Base-by-base conservation (phyloP, 192 early-diverging fungal genomes). In the Gaertneriomyces sp. region DNA sequence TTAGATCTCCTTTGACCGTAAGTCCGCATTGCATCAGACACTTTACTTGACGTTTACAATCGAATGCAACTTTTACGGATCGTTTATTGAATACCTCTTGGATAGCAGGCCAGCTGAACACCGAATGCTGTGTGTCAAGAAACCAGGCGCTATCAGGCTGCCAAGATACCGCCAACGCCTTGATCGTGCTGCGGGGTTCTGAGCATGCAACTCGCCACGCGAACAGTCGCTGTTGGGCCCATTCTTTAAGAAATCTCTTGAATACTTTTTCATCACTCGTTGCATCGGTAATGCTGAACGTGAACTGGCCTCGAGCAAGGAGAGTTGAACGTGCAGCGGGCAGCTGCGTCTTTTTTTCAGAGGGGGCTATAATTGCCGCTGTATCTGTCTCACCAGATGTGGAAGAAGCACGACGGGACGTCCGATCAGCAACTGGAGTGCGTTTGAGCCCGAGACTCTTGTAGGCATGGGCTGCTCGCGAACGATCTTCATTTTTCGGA, bases 121-220 rank as follows among this genome's bases (percentile, higher is more conserved):
- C n/a, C 12, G 10, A 10, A 38, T 7, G 11, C 6, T 11, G n/a
- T 33, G 14, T 3, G 49, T 63, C 61, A 9, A 63, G 12, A 38
- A 44, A 25, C n/a, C 51, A 53, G 20, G 52, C 61, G 20, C 20
- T 51, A 10, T 47, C 45, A 39, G 16, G 49, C 12, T 63, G 40
- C 61, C 61, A 63, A 17, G 46, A 63, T 17, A 63, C n/a, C 12
- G 61, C 47, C 17, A 63, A 39, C n/a, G 41, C 16, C 20, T 20
- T 16, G 10, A 56, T 12, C 20, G n/a, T 20, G n/a, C 20, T 12
- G 11, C 54, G 17, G 1, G 11, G 54, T 11, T 12, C 10, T 12
- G n/a, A 2, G 17, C 54, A 56, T 12, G 4, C 54, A 56, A 20
- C 2, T n/a, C 6, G n/a, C 49, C 49, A 51, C 5, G 20, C 49